Percentiles rank a stretch among this genome's conserved stretches.
These are phyloP conservation scores for Massospora cicadina DNA, from an alignment of 371 early-diverging fungal genomes.

Conservation along the genomic window DNA sequence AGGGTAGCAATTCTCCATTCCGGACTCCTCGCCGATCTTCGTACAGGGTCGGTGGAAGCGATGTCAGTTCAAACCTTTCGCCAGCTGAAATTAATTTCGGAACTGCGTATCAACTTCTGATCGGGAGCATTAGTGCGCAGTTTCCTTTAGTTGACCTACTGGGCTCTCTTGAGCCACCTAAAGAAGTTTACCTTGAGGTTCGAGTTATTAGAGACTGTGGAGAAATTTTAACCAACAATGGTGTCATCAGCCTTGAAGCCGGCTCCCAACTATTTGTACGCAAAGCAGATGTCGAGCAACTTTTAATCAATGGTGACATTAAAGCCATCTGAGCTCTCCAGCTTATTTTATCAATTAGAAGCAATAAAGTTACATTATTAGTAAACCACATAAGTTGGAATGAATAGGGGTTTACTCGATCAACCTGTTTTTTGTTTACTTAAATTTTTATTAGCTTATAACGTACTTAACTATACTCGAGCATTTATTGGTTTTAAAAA, in stretches of 20 bases:
- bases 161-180: slow-evolving; percentile 41
- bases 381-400: no score
- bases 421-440: no score
- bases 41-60: neutral
- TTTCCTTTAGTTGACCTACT: neutral
- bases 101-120: neutral
- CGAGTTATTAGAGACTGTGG: slow-evolving; percentile 67
- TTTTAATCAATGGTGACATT: slow-evolving; percentile 57
- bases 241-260: slow-evolving; percentile 35
- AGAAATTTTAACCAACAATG: slow-evolving; percentile 59
- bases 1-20: no score
- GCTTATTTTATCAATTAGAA: no score
- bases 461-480: no score
- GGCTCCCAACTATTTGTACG: slow-evolving; percentile 58
- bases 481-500: no score
- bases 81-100: slow-evolving; percentile 1
- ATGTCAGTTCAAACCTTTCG: neutral
- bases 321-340: slow-evolving; percentile 14
- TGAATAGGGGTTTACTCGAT: no score
- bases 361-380: no score
- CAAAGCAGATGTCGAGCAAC: slow-evolving; percentile 60
- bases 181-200: slow-evolving; percentile 61
- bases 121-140: neutral
- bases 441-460: no score
- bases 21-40: no score